Base-by-base conservation (phyloP, 2,329 filamentous ascomycete genomes). In the Scedosporium dehoogii region DNA sequence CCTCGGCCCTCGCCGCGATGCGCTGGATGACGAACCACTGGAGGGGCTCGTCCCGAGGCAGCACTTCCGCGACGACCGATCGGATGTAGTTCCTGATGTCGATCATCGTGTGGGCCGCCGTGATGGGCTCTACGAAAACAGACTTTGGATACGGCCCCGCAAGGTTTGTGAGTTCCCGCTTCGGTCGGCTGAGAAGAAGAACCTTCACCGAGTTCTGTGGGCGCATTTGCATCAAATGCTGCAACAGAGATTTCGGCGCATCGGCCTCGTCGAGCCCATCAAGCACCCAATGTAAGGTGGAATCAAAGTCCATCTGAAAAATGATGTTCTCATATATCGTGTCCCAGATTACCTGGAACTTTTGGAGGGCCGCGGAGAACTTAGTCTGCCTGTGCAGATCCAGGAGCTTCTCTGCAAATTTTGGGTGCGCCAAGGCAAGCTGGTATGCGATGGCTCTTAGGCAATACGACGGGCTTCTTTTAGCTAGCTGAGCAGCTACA, bases 301-400 rank as follows among this genome's bases (percentile, higher is more conserved):
- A 23, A 16, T 10, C n/a, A 12, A 59, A 59, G 5, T 59, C 16
- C 33, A 59, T 42, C 58, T 46, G 29, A 23, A 59, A 59, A 21
- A 48, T 18, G 18, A 59, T 46, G 18, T 48, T 48, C 12, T 59
- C 58, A 23, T 42, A 59, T 6, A 59, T 41, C 38, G 14, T 44
- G 18, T 59, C 58, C 58, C 58, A 59, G 18, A 59, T 18, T 16
- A 23, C 58, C 16, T 59, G 58, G 21, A 59, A 42, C 12, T 59
- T 42, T 4, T 25, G 33, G 18, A 18, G 3, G n/a, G n/a, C 21
- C 14, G 38, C 16, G 2, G 21, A 42, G 21, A 46, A 27, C 23
- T 23, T 46, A 9, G 38, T 44, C 12, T 59, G 16, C 18, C 25
- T 5, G 23, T 59, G 58, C n/a, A 59, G 21, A 1, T 21, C 18